Percentiles rank a stretch among this genome's conserved stretches.
These are phyloP conservation scores for Protomyces lactucae-debilis DNA, from an alignment of 1,139 yeast species.

Conservation along the genomic window DNA sequence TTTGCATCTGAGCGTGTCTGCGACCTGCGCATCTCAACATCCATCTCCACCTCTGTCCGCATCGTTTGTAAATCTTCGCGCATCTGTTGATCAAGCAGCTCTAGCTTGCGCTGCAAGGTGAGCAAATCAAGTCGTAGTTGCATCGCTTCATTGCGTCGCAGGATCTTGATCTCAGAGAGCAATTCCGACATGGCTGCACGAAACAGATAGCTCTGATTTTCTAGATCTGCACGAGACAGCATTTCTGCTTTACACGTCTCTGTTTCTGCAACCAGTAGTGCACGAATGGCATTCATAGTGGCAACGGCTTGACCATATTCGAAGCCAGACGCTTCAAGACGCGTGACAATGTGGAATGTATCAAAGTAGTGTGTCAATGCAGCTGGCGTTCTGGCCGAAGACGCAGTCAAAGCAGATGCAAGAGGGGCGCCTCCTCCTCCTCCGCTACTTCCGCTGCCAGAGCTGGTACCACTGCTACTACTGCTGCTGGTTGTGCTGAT, in stretches of 20 bases:
- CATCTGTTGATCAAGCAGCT: constrained; percentile 70
- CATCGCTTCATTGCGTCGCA: constrained; percentile 66
- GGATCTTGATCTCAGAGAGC: constrained; percentile 68
- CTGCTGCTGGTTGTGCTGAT: neutral
- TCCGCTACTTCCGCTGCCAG: neutral
- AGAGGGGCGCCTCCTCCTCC: neutral
- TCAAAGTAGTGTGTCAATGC: constrained; percentile 39
- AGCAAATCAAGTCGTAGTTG: constrained; percentile 64
- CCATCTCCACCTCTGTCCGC: constrained; percentile 74
- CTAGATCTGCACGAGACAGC: constrained; percentile 32
- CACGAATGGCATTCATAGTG: constrained; percentile 41
- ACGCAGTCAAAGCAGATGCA: neutral
- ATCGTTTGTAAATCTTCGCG: constrained; percentile 62
- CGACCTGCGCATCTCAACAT: constrained; percentile 78
- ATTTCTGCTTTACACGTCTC: constrained; percentile 31
- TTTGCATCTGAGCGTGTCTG: constrained; percentile 76
- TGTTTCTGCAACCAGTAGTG: constrained; percentile 44
- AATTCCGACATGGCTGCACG: constrained; percentile 91
- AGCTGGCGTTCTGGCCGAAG: neutral
- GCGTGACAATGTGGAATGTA: constrained; percentile 42
- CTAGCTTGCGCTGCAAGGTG: constrained; percentile 64
- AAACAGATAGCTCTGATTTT: constrained; percentile 53
- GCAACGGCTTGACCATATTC: constrained; percentile 43
- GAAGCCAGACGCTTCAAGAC: constrained; percentile 41
- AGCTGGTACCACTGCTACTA: neutral